These are phyloP conservation scores for Endocarpon pusillum DNA, from an alignment of 495 filamentous ascomycete genomes.

Conservation along the genomic window DNA sequence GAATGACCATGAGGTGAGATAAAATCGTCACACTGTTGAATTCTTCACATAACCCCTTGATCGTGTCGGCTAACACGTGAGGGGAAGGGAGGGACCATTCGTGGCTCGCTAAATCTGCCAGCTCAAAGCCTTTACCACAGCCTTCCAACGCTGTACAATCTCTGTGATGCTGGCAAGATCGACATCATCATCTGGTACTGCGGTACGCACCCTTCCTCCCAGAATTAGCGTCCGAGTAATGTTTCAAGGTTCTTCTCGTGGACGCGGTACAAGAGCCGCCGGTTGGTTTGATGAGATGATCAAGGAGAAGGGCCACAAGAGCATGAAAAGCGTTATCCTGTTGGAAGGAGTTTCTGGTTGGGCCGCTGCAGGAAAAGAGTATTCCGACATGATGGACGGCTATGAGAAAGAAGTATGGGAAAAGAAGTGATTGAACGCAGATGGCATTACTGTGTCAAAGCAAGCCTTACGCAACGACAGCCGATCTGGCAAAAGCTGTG, in stretches of 20 bases:
- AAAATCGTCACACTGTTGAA: too few species aligned
- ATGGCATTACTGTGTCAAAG: too few species aligned
- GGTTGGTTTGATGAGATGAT: conserved; percentile 53
- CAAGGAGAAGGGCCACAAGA: conserved; percentile 20
- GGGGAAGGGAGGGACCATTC: conserved; percentile 48
- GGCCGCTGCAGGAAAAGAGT: conserved; percentile 38
- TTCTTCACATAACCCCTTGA: conserved; percentile 1
- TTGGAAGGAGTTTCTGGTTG: conserved; percentile 48
- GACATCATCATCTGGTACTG: conserved; percentile 49
- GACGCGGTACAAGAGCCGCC: conserved; percentile 43
- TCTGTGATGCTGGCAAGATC: conserved; percentile 33
- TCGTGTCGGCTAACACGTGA: background rate
- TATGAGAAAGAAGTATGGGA: conserved; percentile 37
- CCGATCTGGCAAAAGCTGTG: too few species aligned
- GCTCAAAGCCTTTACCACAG: conserved; percentile 46
- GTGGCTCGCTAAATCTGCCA: conserved; percentile 51
- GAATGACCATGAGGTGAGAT: conserved; percentile 45
- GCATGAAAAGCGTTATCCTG: conserved; percentile 38
- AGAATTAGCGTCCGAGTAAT: background rate
- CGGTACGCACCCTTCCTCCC: conserved; percentile 25
- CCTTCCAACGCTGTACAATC: conserved; percentile 35
- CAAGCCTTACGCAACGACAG: too few species aligned
- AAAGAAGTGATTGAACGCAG: too few species aligned
- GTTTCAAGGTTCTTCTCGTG: conserved; percentile 41
- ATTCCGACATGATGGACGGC: conserved; percentile 37